Base-by-base conservation (phyloP, 306 rosid genomes). In the Hippophae gyantsensis region DNA sequence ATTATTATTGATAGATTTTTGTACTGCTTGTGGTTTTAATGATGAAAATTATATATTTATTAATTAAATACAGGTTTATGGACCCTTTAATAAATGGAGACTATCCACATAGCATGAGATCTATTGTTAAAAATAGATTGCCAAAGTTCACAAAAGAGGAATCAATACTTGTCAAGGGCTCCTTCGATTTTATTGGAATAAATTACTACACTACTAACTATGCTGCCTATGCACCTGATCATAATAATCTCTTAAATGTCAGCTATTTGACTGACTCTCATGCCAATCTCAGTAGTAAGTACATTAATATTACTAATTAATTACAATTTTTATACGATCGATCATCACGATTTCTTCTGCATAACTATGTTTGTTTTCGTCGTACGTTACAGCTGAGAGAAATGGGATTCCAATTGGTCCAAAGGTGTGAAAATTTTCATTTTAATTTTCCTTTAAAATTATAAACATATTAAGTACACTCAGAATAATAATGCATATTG, bases 111-210 rank as follows among this genome's bases (percentile, higher is more conserved):
- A 67, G 60, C 76, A 87, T 90, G 90, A 47, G 45, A 46, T 58
- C 78, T 41, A 66, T 72, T 7, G 79, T 82, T 9, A 85, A 90
- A 67, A 76, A 63, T 6, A 25, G 83, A 61, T 66, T 86, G n/a
- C 95, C 86, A 4, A 63, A 77, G 7, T 86, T 86, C 78, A 74
- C 88, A 0, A 10, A 64, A 69, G 69, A 80, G 18, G 66, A 90
- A 71, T 72, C 86, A 13, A 52, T 75, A 27, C 58, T 63, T 23
- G 62, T 86, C 5, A 73, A 48, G 38, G 87, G 81, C 13, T 82
- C 95, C 40, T 82, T 70, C 18, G 95, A 86, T 58, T 87, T 84
- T 52, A 58, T 87, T 51, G 89, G 92, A 9, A 11, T 87, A 5
- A 87, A 87, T 57, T 81, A 84, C 61, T 84, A 84, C 60, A 56